Evolutionary conservation across 306 rosid species (phyloP).

Genomic region (Prunus fruticosa): DNA sequence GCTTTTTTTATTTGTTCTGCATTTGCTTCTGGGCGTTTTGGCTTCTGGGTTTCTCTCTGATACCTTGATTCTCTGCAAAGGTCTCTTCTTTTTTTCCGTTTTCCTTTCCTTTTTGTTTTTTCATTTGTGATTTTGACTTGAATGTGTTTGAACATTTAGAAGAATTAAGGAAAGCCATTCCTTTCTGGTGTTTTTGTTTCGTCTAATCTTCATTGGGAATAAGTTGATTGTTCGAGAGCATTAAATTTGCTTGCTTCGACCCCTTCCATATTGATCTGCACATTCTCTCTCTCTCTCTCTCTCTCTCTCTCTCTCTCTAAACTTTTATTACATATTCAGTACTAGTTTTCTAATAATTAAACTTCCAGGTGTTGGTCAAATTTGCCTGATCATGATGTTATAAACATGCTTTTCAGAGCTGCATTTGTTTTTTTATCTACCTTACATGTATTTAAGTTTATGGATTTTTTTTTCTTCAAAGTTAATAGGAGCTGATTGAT

Average conservation of each 20-base stretch:
- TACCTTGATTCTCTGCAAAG: constrained; percentile 1
- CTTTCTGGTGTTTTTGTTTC: not conserved
- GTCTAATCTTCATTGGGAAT: not conserved
- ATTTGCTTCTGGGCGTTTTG: constrained; percentile 14
- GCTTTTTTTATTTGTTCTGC: not conserved
- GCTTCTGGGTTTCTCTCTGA: constrained; percentile 23
- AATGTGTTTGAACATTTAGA: constrained; percentile 4
- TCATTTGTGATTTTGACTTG: not conserved
- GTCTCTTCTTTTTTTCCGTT: constrained; percentile 1
- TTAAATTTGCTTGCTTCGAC: not conserved
- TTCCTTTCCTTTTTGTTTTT: not conserved
- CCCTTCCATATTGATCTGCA: not conserved
- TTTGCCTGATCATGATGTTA: constrained; percentile 11
- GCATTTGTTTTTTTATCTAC: not conserved
- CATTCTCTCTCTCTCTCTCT: not conserved
- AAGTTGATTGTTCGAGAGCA: constrained; percentile 1
- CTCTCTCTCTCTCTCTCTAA: not conserved
- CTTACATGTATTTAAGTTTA: too few relatives aligned
- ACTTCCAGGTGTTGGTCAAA: not conserved
- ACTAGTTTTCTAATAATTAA: not conserved
- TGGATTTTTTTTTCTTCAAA: too few relatives aligned
- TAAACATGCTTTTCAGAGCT: constrained; percentile 6
- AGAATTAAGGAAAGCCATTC: not conserved
- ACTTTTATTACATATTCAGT: not conserved
- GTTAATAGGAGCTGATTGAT: not conserved